These are phyloP conservation scores for Suhomyces taliae DNA, from an alignment of 1,139 yeast species.

Conservation along the genomic window DNA sequence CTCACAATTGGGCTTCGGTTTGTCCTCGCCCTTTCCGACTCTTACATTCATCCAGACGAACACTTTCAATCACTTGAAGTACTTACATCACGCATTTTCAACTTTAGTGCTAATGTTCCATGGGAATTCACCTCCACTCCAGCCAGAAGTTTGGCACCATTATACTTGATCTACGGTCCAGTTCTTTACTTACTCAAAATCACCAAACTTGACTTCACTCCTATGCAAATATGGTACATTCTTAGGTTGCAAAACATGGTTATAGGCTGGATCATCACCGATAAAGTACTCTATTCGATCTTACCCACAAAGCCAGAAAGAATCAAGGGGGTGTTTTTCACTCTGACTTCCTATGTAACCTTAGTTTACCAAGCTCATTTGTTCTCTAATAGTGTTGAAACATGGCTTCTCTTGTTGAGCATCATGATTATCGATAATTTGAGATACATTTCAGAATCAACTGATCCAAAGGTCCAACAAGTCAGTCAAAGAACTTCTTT, in stretches of 20 bases:
- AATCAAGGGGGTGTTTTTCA: constrained; percentile 62
- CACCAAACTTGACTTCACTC: constrained; percentile 28
- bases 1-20: constrained; percentile 50
- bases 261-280: constrained; percentile 59
- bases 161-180: constrained; percentile 73
- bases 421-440: constrained; percentile 53
- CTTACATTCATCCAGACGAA: constrained; percentile 97
- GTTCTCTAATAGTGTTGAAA: constrained; percentile 85
- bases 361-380: constrained; percentile 83
- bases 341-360: constrained; percentile 77
- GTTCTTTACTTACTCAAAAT: constrained; percentile 37
- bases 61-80: constrained; percentile 89
- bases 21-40: constrained; percentile 63
- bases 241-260: constrained; percentile 59
- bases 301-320: constrained; percentile 62
- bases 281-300: constrained; percentile 48
- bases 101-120: constrained; percentile 58
- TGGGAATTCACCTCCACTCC: constrained; percentile 82
- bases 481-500: constrained; percentile 16
- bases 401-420: constrained; percentile 59
- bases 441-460: constrained; percentile 27
- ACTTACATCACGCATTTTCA: constrained; percentile 50
- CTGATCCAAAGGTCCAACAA: constrained; percentile 8
- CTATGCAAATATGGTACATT: constrained; percentile 54
- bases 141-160: constrained; percentile 72